These are phyloP conservation scores for Pseudotsuga menziesii DNA, from an alignment of 75 land plant genomes.

Conservation along the genomic window DNA sequence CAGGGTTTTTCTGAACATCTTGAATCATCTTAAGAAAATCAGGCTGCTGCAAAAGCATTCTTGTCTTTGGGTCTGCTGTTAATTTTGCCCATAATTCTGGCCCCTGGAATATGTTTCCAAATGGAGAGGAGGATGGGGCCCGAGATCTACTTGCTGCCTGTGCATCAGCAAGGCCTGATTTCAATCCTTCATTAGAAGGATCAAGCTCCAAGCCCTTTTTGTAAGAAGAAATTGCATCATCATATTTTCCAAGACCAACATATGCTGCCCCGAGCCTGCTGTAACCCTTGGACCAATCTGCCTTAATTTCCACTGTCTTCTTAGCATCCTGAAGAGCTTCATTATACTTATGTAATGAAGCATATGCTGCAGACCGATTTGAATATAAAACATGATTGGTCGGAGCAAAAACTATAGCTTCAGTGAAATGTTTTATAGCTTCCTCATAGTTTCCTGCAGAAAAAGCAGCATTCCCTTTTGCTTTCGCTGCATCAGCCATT, in stretches of 20 bases:
- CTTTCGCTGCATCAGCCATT: constrained; percentile 98
- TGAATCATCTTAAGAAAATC: constrained; percentile 82
- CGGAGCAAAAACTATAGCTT: constrained; percentile 79
- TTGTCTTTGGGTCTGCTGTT: constrained; percentile 78
- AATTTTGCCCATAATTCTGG: constrained; percentile 95
- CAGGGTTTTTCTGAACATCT: constrained; percentile 86
- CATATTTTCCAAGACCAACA: constrained; percentile 52
- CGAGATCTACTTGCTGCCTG: constrained; percentile 36
- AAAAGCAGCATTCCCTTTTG: constrained; percentile 96
- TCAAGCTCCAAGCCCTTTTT: constrained; percentile 80
- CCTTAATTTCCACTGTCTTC: constrained; percentile 89
- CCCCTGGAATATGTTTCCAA: constrained; percentile 71
- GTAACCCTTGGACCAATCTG: constrained; percentile 95
- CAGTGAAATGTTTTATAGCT: constrained; percentile 73
- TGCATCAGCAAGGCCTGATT: constrained; percentile 84
- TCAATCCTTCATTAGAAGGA: constrained; percentile 77
- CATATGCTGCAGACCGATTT: constrained; percentile 95
- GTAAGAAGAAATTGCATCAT: constrained; percentile 75
- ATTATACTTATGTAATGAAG: constrained; percentile 72
- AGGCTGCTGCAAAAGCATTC: constrained; percentile 74
- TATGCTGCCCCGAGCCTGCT: constrained; percentile 93
- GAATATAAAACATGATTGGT: constrained; percentile 93
- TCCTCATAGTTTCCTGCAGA: constrained; percentile 71
- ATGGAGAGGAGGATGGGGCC: constrained; percentile 36
- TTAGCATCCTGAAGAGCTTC: constrained; percentile 83